Evolutionary conservation across 768 basidiomycete species (phyloP), one percentile per base, ranked within the genome.

Genomic region (Kwoniella sp.): DNA sequence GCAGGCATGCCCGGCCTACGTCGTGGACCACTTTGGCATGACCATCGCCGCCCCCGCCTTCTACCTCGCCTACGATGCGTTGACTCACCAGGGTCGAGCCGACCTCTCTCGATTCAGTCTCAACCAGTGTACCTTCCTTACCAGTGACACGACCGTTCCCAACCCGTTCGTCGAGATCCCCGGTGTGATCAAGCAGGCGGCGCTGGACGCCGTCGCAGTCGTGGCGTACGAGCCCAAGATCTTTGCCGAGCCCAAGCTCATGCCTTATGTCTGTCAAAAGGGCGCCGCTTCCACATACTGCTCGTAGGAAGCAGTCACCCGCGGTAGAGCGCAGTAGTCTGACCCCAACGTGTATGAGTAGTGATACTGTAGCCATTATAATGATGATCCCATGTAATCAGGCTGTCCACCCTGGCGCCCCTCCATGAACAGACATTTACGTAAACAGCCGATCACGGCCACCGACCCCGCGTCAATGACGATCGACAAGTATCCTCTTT

Each of bases 11-110:
- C 20, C 48, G 3, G 28, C 34, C 15, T 49, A 55, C 32, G 22
- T 47, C 5, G 19, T 47, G 0, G 50, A 50, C 31, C 55, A 52
- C 23, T 54, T 52, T 36, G 55, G 50, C 3, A 65, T 71, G 45
- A 57, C 68, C 17, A 50, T 63, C 43, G 54, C 63, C 6, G 51
- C 65, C 0, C 62, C 60, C 11, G 56, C 67, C 0, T 73, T 65
- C 59, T 56, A 49, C 44, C 50, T 69, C 39, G 60, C 61, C 1
- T 44, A 56, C 46, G 54, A 69, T 33, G 52, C 67, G 0, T 50
- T 70, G 28, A 61, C 53, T 14, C 44, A 60, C 41, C 56, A 60
- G 23, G 59, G 40, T 2, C 29, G 44, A 11, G 53, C 61, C 8
- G 40, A 45, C 15, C 28, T 45, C 12, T 26, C 42, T 1, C 38